Evolutionary conservation across 1,139 yeast species (phyloP), one percentile per base, ranked within the genome.

Genomic region (Lizanozyma gosingica): DNA sequence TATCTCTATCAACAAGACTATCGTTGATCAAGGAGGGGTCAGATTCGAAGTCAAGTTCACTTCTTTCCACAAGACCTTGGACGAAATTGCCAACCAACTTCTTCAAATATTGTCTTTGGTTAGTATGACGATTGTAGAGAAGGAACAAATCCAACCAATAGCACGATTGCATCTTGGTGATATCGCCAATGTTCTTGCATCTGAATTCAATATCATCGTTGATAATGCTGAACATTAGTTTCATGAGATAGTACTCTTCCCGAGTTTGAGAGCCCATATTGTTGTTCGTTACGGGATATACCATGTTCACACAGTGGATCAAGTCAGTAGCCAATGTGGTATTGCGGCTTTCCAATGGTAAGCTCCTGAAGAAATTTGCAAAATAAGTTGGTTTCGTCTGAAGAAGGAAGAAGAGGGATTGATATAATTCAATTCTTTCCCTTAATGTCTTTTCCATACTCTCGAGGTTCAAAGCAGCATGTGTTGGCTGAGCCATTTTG

Each of bases 301-400:
- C 11, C 29, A 22, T 22, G 11, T 22, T 22, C 29, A 22, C 29
- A 22, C 29, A 22, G 11, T 22, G 29, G 29, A 11, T 22, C 11
- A 22, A 22, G 11, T 22, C 29, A 6, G 29, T 22, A 6, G 11
- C 29, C 9, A 22, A 11, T 6, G 29, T 22, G 9, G 29, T 22
- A 11, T 6, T 22, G 9, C 29, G 29, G 11, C 29, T 22, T 11
- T 22, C 29, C 11, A 22, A 22, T 6, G 29, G 11, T 22, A 22
- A 22, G 11, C 11, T 22, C 29, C 29, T 22, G 43, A 80, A 73
- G 35, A 87, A 59, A 27, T 80, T 65, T 1, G 80, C 71, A 53
- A 92, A 71, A 54, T 92, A 92, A 1, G 60, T 60, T 1, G 96
- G 88, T 53, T 85, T 87, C 0, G 95, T 85, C 56, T 94, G 98